Evolutionary conservation across 2,329 filamentous ascomycete genomes (phyloP).

Genomic region (Capronia epimyces): DNA sequence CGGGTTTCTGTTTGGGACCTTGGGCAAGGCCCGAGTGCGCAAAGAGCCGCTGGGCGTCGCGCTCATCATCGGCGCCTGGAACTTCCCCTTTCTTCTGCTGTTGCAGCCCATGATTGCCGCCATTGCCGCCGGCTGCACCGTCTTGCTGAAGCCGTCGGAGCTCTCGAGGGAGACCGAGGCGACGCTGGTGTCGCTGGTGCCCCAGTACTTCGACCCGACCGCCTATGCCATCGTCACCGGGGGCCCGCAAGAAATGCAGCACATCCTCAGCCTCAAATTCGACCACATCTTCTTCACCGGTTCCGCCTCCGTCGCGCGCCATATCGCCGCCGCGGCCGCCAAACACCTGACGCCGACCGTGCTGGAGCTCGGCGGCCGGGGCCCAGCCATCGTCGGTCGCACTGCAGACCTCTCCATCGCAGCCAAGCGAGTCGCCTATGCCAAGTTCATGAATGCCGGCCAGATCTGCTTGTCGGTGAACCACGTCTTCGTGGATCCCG

Average conservation of each 20-base stretch:
- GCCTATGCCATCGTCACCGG: conserved; percentile 37
- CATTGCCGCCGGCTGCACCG: conserved; percentile 38
- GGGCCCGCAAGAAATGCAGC: conserved; percentile 36
- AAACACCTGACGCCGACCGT: conserved; percentile 42
- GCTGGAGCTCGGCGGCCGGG: conserved; percentile 45
- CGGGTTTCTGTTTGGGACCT: conserved; percentile 31
- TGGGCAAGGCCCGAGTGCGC: conserved; percentile 34
- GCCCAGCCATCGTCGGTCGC: conserved; percentile 41
- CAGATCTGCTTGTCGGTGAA: conserved; percentile 42
- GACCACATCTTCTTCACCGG: conserved; percentile 47
- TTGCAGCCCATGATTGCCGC: conserved; percentile 41
- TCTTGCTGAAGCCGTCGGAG: conserved; percentile 45
- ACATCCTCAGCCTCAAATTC: conserved; percentile 38
- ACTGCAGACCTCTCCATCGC: conserved; percentile 37
- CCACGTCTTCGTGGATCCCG: conserved; percentile 43
- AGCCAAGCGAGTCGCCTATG: conserved; percentile 41
- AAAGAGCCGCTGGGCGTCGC: conserved; percentile 44
- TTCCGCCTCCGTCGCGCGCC: conserved; percentile 35
- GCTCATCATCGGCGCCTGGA: conserved; percentile 45
- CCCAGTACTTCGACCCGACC: conserved; percentile 40
- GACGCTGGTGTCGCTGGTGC: conserved; percentile 38
- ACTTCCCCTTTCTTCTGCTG: conserved; percentile 40
- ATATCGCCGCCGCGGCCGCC: conserved; percentile 40
- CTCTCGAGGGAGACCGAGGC: conserved; percentile 34
- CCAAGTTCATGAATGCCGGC: conserved; percentile 43